Conservation (phyloP, 139 green algal genomes). For the Medakamo hakoo region DNA sequence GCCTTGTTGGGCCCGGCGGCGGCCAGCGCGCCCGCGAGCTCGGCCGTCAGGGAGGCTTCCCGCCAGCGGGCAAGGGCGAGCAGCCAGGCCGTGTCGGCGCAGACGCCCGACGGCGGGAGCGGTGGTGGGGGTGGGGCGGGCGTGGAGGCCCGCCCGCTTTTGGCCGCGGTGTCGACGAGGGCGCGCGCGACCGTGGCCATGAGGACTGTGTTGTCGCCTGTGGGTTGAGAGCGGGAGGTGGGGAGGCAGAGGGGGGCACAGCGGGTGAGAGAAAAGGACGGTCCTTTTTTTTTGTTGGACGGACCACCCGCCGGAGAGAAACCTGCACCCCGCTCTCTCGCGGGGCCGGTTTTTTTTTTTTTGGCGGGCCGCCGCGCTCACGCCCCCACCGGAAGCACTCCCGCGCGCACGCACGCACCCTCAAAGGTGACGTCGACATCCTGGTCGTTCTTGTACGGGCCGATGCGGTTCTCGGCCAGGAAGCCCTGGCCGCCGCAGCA, state of each 20-base stretch:
- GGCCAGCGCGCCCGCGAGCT: conserved; percentile 27
- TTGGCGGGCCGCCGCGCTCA: too few species aligned
- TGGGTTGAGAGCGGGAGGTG: too few species aligned
- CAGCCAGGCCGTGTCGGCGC: not conserved
- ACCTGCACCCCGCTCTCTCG: too few species aligned
- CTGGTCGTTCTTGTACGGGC: conserved; percentile 66
- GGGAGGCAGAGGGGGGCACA: too few species aligned
- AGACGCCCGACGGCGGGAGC: not conserved
- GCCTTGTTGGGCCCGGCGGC: conserved; percentile 15
- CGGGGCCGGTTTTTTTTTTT: too few species aligned
- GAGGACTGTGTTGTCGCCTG: conserved; percentile 84
- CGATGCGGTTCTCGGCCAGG: conserved; percentile 67
- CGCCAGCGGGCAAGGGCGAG: not conserved
- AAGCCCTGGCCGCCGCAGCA: conserved; percentile 71
- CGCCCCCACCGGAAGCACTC: too few species aligned
- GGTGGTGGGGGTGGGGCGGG: conserved; percentile 1
- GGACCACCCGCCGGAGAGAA: too few species aligned
- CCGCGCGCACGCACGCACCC: too few species aligned
- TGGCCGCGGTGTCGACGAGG: conserved; percentile 21
- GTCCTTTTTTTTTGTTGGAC: too few species aligned
- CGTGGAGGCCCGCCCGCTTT: not conserved
- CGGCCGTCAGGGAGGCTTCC: conserved; percentile 14
- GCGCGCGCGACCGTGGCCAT: conserved; percentile 49
- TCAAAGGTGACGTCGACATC: conserved; percentile 83
- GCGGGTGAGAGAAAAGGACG: too few species aligned